Base-by-base conservation (phyloP, 1,139 yeast species). In the Sugiyamaella neomexicana region DNA sequence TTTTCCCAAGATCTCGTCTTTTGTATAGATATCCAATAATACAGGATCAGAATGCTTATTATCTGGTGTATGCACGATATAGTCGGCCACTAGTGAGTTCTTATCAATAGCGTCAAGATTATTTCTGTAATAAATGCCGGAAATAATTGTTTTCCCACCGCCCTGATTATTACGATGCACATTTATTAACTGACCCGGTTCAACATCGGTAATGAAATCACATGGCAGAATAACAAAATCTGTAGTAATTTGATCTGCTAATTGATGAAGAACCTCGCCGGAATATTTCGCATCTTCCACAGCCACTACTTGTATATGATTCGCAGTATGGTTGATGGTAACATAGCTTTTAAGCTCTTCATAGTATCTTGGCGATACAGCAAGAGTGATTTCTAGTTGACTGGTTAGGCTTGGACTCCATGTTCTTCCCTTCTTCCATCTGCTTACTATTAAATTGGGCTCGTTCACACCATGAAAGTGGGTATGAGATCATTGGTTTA, bases 201-300 rank as follows among this genome's bases (percentile, higher is more conserved):
- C 96, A 42, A 91, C 76, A 68, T 91, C 91, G 4, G 98, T 89
- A 50, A 93, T 77, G 65, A 93, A 87, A 70, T 95, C 99, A 73
- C 98, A 91, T 2, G 99, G 97, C 58, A 95, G 73, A 41, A 93
- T 71, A 17, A 90, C 89, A 65, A 89, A 85, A 66, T 88, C 81
- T 49, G 75, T 68, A 56, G 72, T 63, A 54, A 75, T 68, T 55
- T 72, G 65, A 54, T 72, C 74, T 47, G 80, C 75, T 63, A 83
- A 71, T 53, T 80, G 75, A 31, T 77, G 75, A 53, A 90, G 68
- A 39, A 85, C 74, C 54, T 80, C 83, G n/a, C 96, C 96, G 27
- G 89, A 60, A 25, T 55, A 39, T 32, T 57, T 55, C 16, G 54
- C 46, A 32, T 57, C 60, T 16, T 45, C 49, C 5, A 57, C 53